These are phyloP conservation scores for Epichloe elymi DNA, from an alignment of 2,329 filamentous ascomycete genomes.

Conservation along the genomic window DNA sequence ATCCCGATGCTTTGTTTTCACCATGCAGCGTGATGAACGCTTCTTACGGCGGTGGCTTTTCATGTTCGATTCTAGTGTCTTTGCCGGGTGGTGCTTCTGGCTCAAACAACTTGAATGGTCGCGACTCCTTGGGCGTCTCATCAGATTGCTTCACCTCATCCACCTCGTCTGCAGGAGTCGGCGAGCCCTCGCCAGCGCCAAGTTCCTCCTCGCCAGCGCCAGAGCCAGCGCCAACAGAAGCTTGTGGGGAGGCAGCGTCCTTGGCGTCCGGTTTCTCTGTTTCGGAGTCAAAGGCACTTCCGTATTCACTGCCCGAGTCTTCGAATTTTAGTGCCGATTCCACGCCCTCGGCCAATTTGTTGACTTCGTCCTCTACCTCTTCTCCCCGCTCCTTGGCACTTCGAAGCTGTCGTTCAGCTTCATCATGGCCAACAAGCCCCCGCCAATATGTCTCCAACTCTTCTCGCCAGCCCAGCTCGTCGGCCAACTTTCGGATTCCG, in stretches of 20 bases:
- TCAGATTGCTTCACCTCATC: neutral
- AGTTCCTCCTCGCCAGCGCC: neutral
- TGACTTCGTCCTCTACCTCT: conserved; percentile 31
- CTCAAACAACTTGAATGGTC: neutral
- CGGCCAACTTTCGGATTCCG: conserved; percentile 65
- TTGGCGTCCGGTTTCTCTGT: too few species aligned
- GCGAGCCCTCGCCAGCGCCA: neutral
- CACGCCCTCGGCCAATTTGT: conserved; percentile 23
- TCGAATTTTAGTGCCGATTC: conserved; percentile 21
- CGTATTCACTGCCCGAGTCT: conserved; percentile 5
- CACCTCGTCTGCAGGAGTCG: neutral
- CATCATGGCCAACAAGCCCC: conserved; percentile 47
- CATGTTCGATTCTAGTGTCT: too few species aligned
- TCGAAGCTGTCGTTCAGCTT: conserved; percentile 35
- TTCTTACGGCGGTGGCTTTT: too few species aligned
- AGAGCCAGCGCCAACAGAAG: neutral
- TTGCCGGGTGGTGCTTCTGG: neutral
- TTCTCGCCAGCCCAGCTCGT: conserved; percentile 69
- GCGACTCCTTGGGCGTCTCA: neutral
- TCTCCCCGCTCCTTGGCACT: conserved; percentile 17
- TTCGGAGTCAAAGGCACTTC: neutral
- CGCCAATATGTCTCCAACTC: conserved; percentile 73
- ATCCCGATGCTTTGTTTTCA: too few species aligned
- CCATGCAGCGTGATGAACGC: too few species aligned
- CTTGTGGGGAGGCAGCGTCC: neutral